phyloP scores from a whole-genome alignment of 768 basidiomycete species.

The Terana coerulea region DNA sequence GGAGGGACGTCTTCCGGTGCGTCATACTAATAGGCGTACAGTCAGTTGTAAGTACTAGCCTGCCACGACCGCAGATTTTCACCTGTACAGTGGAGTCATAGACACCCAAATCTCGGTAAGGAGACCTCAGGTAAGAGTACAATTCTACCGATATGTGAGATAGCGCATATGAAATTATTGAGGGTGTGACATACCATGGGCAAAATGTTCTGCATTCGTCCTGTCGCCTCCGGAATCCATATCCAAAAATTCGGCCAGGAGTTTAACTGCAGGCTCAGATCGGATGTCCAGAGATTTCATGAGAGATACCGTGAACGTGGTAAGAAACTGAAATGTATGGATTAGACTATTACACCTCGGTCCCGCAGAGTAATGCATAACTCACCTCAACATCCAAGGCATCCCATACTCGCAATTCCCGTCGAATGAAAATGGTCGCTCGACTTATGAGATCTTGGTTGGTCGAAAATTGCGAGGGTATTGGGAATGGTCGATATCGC shows the following conservation, averaged over 20 bases:
- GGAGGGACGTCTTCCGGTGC: slow-evolving; percentile 39
- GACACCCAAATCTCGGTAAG: slow-evolving; percentile 75
- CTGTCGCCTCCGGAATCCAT: slow-evolving; percentile 60
- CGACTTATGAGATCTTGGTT: slow-evolving; percentile 72
- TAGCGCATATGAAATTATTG: background rate
- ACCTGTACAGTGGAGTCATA: slow-evolving; percentile 87
- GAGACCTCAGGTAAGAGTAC: slow-evolving; percentile 85
- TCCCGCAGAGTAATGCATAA: too few relatives aligned
- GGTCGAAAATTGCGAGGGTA: slow-evolving; percentile 75
- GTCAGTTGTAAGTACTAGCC: too few relatives aligned
- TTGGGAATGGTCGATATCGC: slow-evolving; percentile 87
- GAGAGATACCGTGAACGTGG: slow-evolving; percentile 81
- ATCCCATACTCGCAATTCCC: slow-evolving; percentile 86
- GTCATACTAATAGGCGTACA: slow-evolving; percentile 61
- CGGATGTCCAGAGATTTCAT: slow-evolving; percentile 94
- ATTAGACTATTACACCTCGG: too few relatives aligned
- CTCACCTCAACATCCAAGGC: slow-evolving; percentile 86
- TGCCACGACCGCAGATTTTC: too few relatives aligned
- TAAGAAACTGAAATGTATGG: slow-evolving; percentile 88
- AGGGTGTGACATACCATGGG: slow-evolving; percentile 62
- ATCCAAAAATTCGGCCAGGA: slow-evolving; percentile 87
- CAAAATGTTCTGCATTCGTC: slow-evolving; percentile 87
- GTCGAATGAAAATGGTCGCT: slow-evolving; percentile 75
- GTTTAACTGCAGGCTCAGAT: slow-evolving; percentile 79
- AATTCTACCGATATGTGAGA: slow-evolving; percentile 53